Conservation (phyloP, 108 stramenopile species). For the Nannochloropsis salina region DNA sequence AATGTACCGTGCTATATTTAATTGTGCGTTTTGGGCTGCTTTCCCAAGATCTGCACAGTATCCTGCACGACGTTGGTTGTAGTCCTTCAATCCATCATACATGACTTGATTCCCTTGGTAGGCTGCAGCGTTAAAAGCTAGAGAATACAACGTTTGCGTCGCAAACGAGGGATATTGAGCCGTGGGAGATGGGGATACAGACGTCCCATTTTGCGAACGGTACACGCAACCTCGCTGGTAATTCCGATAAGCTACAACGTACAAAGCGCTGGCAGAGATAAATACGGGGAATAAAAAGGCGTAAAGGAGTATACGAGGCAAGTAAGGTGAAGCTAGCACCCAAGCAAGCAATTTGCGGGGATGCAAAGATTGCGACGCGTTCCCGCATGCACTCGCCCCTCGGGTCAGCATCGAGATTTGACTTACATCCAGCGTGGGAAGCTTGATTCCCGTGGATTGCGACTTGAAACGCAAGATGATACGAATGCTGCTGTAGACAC, state of each 20-base stretch:
- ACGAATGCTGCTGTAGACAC: not conserved
- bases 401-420: not conserved
- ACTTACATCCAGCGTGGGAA: not conserved
- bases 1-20: not conserved
- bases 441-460: not conserved
- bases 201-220: not conserved
- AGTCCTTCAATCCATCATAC: not conserved
- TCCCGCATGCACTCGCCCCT: not conserved
- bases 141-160: not conserved
- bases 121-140: not conserved
- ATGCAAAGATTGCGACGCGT: not conserved
- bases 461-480: not conserved
- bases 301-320: not conserved
- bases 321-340: not conserved
- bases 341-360: not conserved
- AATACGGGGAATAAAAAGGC: not conserved
- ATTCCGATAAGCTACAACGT: not conserved
- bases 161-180: not conserved
- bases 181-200: not conserved
- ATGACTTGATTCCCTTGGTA: constrained; percentile 7
- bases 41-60: not conserved
- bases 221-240: constrained; percentile 17
- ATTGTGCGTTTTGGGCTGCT: not conserved
- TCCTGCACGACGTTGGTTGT: not conserved
- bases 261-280: not conserved